These are phyloP conservation scores for Termitomyces sp. DNA, from an alignment of 1,284 basidiomycete species.

Conservation along the genomic window DNA sequence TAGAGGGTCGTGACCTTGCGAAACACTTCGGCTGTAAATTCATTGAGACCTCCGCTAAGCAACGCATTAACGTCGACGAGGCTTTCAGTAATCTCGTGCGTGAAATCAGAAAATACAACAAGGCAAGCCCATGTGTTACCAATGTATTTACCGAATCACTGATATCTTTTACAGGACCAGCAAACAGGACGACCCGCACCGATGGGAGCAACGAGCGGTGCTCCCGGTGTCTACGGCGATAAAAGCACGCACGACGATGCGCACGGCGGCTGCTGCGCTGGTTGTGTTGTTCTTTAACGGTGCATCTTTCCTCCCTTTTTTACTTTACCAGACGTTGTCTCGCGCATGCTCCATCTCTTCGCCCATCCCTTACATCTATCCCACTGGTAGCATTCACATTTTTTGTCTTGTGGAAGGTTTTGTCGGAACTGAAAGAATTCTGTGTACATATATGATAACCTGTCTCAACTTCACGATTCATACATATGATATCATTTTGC, in stretches of 20 bases:
- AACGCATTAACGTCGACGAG: conserved; percentile 97
- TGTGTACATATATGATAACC: conserved; percentile 14
- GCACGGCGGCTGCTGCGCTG: conserved; percentile 63
- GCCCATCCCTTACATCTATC: conserved; percentile 9
- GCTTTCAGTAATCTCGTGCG: conserved; percentile 96
- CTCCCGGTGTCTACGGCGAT: conserved; percentile 42
- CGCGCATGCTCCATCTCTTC: conserved; percentile 21
- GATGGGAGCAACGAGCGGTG: conserved; percentile 36
- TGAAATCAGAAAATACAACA: conserved; percentile 96
- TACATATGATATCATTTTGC: conserved; percentile 1
- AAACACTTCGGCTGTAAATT: conserved; percentile 97
- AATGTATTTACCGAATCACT: not conserved
- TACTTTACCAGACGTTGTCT: conserved; percentile 8
- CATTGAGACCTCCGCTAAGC: conserved; percentile 98
- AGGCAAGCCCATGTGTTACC: conserved; percentile 40
- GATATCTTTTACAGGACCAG: conserved; percentile 42
- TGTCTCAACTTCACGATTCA: conserved; percentile 2
- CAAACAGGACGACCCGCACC: conserved; percentile 56
- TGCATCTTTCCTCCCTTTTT: conserved; percentile 4
- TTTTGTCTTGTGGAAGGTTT: conserved; percentile 14
- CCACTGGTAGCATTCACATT: conserved; percentile 8
- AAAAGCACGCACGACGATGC: conserved; percentile 47
- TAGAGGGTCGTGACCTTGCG: conserved; percentile 96
- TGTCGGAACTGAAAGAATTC: conserved; percentile 15
- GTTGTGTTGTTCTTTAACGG: conserved; percentile 60